These are phyloP conservation scores for Phytophthora sp. DNA, from an alignment of 352 stramenopile species.

Conservation along the genomic window DNA sequence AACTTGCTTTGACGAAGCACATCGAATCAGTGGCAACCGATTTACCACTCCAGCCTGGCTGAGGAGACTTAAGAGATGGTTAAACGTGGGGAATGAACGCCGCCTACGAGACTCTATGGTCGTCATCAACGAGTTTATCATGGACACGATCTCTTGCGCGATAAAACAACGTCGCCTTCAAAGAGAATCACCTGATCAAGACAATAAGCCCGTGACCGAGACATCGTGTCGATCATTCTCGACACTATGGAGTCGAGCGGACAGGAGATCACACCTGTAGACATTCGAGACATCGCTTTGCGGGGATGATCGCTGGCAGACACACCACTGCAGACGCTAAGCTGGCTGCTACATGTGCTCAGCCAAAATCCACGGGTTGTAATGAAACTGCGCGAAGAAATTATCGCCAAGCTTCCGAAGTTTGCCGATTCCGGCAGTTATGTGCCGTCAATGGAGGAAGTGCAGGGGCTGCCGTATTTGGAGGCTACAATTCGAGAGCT, in stretches of 20 bases:
- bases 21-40: slow-evolving; percentile 15
- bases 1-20: slow-evolving; percentile 32
- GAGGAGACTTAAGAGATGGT: slow-evolving; percentile 35
- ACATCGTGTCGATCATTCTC: neutral
- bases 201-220: too few species aligned
- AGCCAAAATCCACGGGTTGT: slow-evolving; percentile 40
- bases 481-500: slow-evolving; percentile 40
- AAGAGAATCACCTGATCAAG: slow-evolving; percentile 28
- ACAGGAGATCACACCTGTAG: slow-evolving; percentile 18
- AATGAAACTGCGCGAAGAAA: slow-evolving; percentile 32
- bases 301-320: slow-evolving; percentile 60
- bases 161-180: slow-evolving; percentile 13
- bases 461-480: slow-evolving; percentile 19
- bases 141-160: slow-evolving; percentile 29
- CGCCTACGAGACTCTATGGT: slow-evolving; percentile 7
- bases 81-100: slow-evolving; percentile 17
- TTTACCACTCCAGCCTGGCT: slow-evolving; percentile 16
- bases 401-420: slow-evolving; percentile 24
- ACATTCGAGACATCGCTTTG: slow-evolving; percentile 61
- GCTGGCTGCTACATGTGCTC: slow-evolving; percentile 58
- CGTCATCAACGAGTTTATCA: slow-evolving; percentile 27
- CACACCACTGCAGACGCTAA: slow-evolving; percentile 60
- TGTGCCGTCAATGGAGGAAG: slow-evolving; percentile 27
- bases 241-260: neutral
- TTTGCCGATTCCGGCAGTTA: slow-evolving; percentile 9